Evolutionary conservation across 306 rosid genomes (phyloP), one percentile per base, ranked within the genome.

Genomic region (Lathyrus aphaca): DNA sequence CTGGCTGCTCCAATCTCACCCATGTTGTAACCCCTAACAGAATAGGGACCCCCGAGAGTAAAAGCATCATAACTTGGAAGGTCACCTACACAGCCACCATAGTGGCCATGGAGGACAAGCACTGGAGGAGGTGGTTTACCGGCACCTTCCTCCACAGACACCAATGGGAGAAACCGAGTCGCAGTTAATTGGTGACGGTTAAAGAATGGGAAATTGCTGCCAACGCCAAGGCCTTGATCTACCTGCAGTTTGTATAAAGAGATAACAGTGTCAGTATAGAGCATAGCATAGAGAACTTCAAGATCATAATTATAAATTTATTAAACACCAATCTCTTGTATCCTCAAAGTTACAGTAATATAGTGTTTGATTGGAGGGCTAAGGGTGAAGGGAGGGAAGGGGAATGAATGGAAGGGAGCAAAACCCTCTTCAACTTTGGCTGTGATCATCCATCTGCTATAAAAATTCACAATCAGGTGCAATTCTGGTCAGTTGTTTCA

Each of bases 11-110:
- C 99, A 43, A 95, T 78, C 88, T 95, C 97, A 44, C 99, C 99
- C 99, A 95, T 91, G 84, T 89, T 91, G 83, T 95, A 95, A 72
- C 99, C 99, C 81, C 99, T 87, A 19, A 95, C 99, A 30, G 99
- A 95, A 78, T 95, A 95, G 70, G 99, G 99, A 4, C 99, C 99
- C 5, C 99, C 99, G 5, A 95, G 99, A 58, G 96, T 87, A 85
- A 94, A 94, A 75, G 99, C 96, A 75, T 94, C 99, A 40, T 94
- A 94, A 66, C 97, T 91, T 45, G 99, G 97, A 79, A 95, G 99
- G 71, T 95, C 97, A 43, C 99, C 99, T 2, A 95, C 96, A 79
- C 99, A 95, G 72, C 97, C 99, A 80, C 99, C 97, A 74, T 89
- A 94, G 80, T 86, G 99, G 19, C 99, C 89, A 23, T 91, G 99